Conservation (phyloP, 371 early-diverging fungal species). For the Saksenaea vasiformis region DNA sequence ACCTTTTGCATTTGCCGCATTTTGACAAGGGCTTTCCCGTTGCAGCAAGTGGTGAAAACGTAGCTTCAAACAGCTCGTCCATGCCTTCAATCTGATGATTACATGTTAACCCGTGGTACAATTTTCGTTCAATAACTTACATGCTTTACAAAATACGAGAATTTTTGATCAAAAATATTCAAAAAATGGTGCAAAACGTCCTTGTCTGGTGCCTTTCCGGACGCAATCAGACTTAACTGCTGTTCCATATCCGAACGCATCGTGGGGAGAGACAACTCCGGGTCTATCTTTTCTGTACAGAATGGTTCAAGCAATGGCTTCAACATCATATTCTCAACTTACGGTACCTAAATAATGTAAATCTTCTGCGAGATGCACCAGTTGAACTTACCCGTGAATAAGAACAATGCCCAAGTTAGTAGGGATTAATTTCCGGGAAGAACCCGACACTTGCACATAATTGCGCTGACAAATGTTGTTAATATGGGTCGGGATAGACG, state of each 20-base stretch:
- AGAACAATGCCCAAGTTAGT: constrained; percentile 57
- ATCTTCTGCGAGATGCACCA: not conserved
- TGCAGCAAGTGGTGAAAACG: constrained; percentile 52
- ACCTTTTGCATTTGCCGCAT: constrained; percentile 59
- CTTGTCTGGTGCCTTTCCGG: constrained; percentile 39
- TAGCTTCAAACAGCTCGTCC: constrained; percentile 61
- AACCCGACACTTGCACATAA: constrained; percentile 48
- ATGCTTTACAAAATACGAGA: constrained; percentile 48
- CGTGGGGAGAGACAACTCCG: constrained; percentile 54
- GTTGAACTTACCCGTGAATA: constrained; percentile 47
- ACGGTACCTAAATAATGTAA: constrained; percentile 30
- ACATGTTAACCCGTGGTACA: not conserved
- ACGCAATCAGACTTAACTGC: constrained; percentile 49
- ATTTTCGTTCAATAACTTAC: constrained; percentile 17
- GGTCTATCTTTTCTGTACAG: constrained; percentile 50
- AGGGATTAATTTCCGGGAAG: constrained; percentile 40
- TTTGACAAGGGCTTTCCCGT: constrained; percentile 53
- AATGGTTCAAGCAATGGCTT: not conserved
- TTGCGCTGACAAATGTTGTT: constrained; percentile 69
- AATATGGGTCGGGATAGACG: constrained; percentile 78
- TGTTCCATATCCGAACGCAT: constrained; percentile 59
- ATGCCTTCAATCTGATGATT: constrained; percentile 43
- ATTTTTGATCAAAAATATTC: constrained; percentile 48
- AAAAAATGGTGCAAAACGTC: constrained; percentile 47
- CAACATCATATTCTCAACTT: constrained; percentile 3